Conservation (phyloP, 257 asterid genomes). For the Solanum neorickii region DNA sequence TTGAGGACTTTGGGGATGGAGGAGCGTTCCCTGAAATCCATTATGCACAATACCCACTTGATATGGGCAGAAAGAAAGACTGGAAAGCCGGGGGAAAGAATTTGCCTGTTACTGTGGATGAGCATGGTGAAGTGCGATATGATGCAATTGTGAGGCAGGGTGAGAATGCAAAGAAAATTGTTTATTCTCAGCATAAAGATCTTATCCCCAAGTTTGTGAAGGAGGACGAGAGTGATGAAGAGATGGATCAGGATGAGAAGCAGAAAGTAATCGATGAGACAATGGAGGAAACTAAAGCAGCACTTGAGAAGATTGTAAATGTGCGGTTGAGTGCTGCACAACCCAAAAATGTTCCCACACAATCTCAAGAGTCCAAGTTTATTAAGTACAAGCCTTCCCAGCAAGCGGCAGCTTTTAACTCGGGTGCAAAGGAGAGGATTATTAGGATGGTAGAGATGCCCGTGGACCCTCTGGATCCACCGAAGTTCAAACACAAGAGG, state of each 20-base stretch:
- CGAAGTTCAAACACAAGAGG: conserved; percentile 86
- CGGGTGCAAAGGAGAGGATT: conserved; percentile 91
- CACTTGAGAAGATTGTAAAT: conserved; percentile 84
- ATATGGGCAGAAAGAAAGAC: conserved; percentile 56
- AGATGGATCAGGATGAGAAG: conserved; percentile 72
- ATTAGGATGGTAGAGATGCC: conserved; percentile 94
- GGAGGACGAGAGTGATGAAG: conserved; percentile 33
- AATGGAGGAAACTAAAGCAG: conserved; percentile 69
- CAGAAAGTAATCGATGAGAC: conserved; percentile 76
- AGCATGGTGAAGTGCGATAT: conserved; percentile 67
- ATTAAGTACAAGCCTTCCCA: conserved; percentile 95
- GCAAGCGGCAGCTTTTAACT: conserved; percentile 83
- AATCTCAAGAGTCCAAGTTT: conserved; percentile 67
- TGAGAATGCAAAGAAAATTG: conserved; percentile 80
- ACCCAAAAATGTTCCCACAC: conserved; percentile 75
- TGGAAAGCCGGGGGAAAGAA: conserved; percentile 53
- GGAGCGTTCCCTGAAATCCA: conserved; percentile 92
- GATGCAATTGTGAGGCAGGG: conserved; percentile 82
- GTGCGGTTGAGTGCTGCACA: conserved; percentile 93
- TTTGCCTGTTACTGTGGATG: conserved; percentile 76
- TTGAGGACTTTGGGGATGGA: conserved; percentile 86
- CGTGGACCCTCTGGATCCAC: conserved; percentile 90
- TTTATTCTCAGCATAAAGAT: conserved; percentile 68
- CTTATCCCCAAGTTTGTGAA: conserved; percentile 69
- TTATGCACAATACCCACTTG: conserved; percentile 77